Evolutionary conservation across 495 filamentous ascomycete genomes (phyloP), one percentile per base, ranked within the genome.

Genomic region (Penicillium ucsense): DNA sequence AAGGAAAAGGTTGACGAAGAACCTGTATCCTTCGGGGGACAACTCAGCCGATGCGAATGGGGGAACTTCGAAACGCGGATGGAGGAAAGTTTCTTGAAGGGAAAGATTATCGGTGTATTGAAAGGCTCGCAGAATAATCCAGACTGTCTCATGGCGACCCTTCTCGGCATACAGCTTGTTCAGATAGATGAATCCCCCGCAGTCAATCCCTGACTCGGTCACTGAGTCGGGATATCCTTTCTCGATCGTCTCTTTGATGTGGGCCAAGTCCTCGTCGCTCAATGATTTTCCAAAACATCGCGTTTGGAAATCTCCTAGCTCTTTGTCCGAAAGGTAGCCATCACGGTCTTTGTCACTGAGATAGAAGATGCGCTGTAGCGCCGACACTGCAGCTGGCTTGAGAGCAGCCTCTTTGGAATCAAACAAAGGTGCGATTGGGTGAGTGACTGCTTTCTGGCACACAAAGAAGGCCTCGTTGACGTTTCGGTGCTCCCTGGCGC

Each of bases 141-240:
- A 98, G 30, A 97, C 86, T 0, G 92, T 97, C 68, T 98, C 94
- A 57, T 98, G 92, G n/a, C 92, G 82, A 41, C 89, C 92, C 64
- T 95, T 96, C 58, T 96, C 91, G 3, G 89, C 91, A 59, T 95
- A 98, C 46, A 95, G 79, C 67, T 89, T 95, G 65, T 96, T 96
- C 38, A 97, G 72, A 48, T 85, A 76, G 29, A 98, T 73, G 51
- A 98, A 98, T 5, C 89, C 90, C 11, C 68, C 72, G 53, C 84
- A 77, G 55, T 86, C 82, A 49, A 98, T 84, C 0, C 92, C 94
- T 41, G 76, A 78, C 4, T 84, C 76, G 6, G 75, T 77, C 31
- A 79, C 78, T 0, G 80, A 81, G n/a, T 76, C 68, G 3, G 81
- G 78, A 3, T 78, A 73, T 11, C 68, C 65, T 64, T 86, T 88